Evolutionary conservation across 225 moss, liverwort and hornwort species (phyloP).

Genomic region (Sphagnum contortum): DNA sequence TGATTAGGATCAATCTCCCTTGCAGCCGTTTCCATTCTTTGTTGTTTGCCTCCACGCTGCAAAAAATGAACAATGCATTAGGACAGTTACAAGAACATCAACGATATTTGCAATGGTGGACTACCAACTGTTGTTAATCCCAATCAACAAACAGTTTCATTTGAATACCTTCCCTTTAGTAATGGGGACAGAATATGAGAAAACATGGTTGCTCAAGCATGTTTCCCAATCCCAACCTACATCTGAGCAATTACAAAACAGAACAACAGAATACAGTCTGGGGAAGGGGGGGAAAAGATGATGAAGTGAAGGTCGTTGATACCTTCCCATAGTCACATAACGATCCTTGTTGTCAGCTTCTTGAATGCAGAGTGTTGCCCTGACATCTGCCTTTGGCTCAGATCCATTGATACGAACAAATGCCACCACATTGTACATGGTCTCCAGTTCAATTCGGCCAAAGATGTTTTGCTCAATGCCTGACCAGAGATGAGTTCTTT

Average conservation of each 20-base stretch:
- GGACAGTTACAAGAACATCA: background rate
- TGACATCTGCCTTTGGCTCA: slow-evolving; percentile 39
- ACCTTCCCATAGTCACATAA: slow-evolving; percentile 83
- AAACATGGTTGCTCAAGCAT: slow-evolving; percentile 2
- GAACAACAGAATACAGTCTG: no score
- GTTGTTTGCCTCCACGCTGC: slow-evolving; percentile 49
- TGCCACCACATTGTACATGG: slow-evolving; percentile 46
- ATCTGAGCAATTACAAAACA: no score
- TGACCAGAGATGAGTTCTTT: slow-evolving; percentile 58
- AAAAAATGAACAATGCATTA: slow-evolving; percentile 3
- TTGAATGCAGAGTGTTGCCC: slow-evolving; percentile 58
- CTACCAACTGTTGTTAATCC: background rate
- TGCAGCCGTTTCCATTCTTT: slow-evolving; percentile 62
- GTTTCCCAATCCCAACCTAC: slow-evolving; percentile 5
- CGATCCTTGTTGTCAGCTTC: slow-evolving; percentile 49
- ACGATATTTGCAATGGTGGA: background rate
- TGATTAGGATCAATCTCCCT: slow-evolving; percentile 65
- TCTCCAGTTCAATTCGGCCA: slow-evolving; percentile 58
- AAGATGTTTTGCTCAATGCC: slow-evolving; percentile 84
- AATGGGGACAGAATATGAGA: background rate
- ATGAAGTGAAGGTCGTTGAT: background rate
- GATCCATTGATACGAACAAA: slow-evolving; percentile 53
- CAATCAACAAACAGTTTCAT: background rate
- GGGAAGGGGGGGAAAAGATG: no score
- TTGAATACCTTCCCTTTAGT: slow-evolving; percentile 6